Evolutionary conservation across 2,329 filamentous ascomycete genomes (phyloP).

Genomic region (Trichophyton schoenleinii): DNA sequence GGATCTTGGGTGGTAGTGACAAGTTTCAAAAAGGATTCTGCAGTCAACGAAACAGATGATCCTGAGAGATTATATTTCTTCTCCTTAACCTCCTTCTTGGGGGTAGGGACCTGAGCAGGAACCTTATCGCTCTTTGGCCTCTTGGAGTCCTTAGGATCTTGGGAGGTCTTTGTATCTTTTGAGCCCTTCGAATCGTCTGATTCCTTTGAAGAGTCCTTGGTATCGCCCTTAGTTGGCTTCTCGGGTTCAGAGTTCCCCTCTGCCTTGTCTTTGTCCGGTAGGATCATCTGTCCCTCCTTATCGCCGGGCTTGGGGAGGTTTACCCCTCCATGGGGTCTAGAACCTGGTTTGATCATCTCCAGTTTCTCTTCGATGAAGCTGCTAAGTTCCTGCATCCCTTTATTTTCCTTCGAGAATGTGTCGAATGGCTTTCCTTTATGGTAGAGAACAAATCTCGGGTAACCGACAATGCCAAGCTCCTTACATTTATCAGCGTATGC

Average conservation of each 20-base stretch:
- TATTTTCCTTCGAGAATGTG: slow-evolving; percentile 48
- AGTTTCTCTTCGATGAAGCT: slow-evolving; percentile 62
- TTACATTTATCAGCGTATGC: slow-evolving; percentile 68
- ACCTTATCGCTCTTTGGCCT: slow-evolving; percentile 31
- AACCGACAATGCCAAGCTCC: slow-evolving; percentile 54
- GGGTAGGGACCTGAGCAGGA: slow-evolving; percentile 27
- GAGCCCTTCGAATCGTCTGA: background rate
- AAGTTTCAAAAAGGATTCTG: slow-evolving; percentile 71
- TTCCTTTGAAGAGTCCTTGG: background rate
- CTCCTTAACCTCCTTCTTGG: background rate
- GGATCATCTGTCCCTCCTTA: slow-evolving; percentile 34
- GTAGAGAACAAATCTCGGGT: slow-evolving; percentile 67
- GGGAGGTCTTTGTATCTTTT: background rate
- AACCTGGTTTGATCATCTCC: slow-evolving; percentile 68
- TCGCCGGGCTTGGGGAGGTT: slow-evolving; percentile 61
- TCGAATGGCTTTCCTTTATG: slow-evolving; percentile 61
- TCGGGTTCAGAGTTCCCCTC: background rate
- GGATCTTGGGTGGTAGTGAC: slow-evolving; percentile 81
- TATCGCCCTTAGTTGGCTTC: background rate
- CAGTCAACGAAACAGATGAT: slow-evolving; percentile 59
- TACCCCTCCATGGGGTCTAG: slow-evolving; percentile 54
- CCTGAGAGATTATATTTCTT: slow-evolving; percentile 59
- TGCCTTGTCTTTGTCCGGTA: slow-evolving; percentile 28
- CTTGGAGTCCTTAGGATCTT: slow-evolving; percentile 24
- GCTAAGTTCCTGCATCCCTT: slow-evolving; percentile 54